Base-by-base conservation (phyloP, 345 rosid species). In the Cardiospermum halicacabum region DNA sequence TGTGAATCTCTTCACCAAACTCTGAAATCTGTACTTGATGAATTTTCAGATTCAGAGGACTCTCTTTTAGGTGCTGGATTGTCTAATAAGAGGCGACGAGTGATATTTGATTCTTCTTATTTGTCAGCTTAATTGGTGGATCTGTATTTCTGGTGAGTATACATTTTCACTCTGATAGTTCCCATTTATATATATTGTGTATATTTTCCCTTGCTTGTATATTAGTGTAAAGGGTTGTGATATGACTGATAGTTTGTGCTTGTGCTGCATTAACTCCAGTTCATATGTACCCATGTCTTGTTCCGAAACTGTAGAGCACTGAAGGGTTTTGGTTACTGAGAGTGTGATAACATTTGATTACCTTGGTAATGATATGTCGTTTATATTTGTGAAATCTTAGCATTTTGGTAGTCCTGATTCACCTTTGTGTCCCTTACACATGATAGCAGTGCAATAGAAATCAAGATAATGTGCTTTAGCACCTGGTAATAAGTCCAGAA, bases 21-120 rank as follows among this genome's bases (percentile, higher is more conserved):
- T 22, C 58, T 81, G 21, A 56, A 57, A 43, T 72, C 77, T 53
- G 73, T 81, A 5, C 56, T 84, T 19, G 72, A 81, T 58, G 77
- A 75, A 75, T 75, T 76, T 62, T 67, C 74, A 18, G 62, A 63
- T 15, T 56, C 74, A 6, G 68, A 66, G 10, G 78, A 74, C 39
- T 83, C 68, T 55, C 72, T 74, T 18, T 66, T 74, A 9, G 43
- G 74, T 50, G 61, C 75, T 28, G 51, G 75, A 21, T 28, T 72
- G 24, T 50, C 72, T 0, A 74, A 69, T 69, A 83, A 81, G 75
- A 76, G 77, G 55, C 65, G 48, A 45, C 73, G 80, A 75, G 21
- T 70, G 12, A 73, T 73, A 56, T 65, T 75, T 2, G 69, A 71
- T 56, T 70, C 82, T 67, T 75, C 76, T 45, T n/a, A n/a, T n/a